phyloP scores from a whole-genome alignment of 495 filamentous ascomycete species.

The Stereocaulon alpinum region DNA sequence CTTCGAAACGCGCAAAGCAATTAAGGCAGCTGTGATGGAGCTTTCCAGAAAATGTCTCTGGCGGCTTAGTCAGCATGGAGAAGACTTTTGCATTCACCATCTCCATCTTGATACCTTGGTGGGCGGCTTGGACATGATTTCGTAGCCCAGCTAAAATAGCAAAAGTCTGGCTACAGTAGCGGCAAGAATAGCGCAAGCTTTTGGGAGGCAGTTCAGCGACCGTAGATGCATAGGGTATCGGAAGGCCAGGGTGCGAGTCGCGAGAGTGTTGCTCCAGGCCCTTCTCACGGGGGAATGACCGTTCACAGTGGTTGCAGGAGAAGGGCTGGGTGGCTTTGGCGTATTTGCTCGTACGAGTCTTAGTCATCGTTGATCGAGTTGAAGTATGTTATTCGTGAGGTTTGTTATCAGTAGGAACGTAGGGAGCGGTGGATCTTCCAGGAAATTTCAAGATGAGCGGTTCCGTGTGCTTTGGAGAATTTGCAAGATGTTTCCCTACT shows the following conservation, averaged over 20 bases:
- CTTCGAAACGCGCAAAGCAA: too few species aligned
- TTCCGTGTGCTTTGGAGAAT: neutral
- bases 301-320: neutral
- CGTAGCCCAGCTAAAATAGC: too few species aligned
- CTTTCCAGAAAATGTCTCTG: too few species aligned
- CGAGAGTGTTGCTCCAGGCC: neutral
- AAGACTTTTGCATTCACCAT: too few species aligned
- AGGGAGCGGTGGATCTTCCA: neutral
- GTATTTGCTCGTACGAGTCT: neutral
- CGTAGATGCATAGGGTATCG: neutral
- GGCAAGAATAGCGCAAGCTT: too few species aligned
- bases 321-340: neutral
- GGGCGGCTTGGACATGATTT: too few species aligned
- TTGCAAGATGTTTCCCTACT: neutral
- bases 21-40: too few species aligned
- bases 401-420: neutral
- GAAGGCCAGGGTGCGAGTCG: neutral
- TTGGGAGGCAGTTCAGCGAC: too few species aligned
- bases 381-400: neutral
- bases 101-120: too few species aligned
- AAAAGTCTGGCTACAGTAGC: too few species aligned
- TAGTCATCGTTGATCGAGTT: neutral
- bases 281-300: neutral
- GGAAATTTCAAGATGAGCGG: too few species aligned
- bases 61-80: too few species aligned